Base-by-base conservation (phyloP, 2,329 filamentous ascomycete genomes). In the Ophidiomyces ophidiicola region DNA sequence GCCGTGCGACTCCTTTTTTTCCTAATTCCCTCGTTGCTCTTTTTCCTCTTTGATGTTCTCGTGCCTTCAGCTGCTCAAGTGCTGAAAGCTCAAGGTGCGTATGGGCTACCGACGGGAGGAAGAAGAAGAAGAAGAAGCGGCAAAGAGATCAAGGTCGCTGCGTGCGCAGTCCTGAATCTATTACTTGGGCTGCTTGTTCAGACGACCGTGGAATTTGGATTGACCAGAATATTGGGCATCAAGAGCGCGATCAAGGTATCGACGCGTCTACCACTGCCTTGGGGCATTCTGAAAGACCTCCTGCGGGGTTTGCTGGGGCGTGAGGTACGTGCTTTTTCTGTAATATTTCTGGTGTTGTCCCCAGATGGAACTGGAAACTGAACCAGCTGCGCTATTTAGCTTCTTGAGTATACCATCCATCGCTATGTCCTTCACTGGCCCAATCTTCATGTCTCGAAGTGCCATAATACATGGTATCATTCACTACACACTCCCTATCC, bases 331-430 rank as follows among this genome's bases (percentile, higher is more conserved):
- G 7, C 3, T 32, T 31, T 10, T 14, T 19, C 2, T 21, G 11
- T 7, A 10, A 11, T 18, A 29, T 7, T 7, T 15, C 30, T 19
- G 17, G n/a, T 20, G 8, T 11, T 10, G 2, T 18, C 17, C 25
- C n/a, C 14, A 29, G n/a, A n/a, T n/a, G n/a, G n/a, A n/a, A n/a
- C n/a, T n/a, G n/a, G n/a, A n/a, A n/a, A n/a, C n/a, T n/a, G n/a
- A n/a, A n/a, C n/a, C n/a, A n/a, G n/a, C n/a, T n/a, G n/a, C n/a
- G n/a, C n/a, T n/a, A n/a, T n/a, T n/a, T 41, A 83, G 63, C 51
- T 75, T 5, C 54, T 86, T 7, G 73, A 77, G 42, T 94, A 92
- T 57, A 71, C 76, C 50, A 68, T 84, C 48, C 85, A 93, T 61
- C 77, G 81, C 36, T 72, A 72, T 52, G 43, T 80, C 18, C 69